Base-by-base conservation (phyloP, 352 stramenopile species). In the Globisporangium mamillatum region DNA sequence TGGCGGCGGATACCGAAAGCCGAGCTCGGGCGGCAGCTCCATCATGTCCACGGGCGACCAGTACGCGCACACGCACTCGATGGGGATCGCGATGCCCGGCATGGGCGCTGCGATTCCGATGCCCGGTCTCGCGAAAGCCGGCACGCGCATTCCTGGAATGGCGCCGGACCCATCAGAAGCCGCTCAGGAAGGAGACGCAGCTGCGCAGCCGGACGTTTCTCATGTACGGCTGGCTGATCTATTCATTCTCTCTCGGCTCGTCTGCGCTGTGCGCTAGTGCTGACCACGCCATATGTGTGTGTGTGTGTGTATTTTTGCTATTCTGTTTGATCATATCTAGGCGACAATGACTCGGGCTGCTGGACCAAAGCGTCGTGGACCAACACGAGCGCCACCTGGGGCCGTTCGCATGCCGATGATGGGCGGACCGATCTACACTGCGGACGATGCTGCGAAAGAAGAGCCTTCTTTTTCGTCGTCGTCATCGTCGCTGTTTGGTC, bases 41-140 rank as follows among this genome's bases (percentile, higher is more conserved):
- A 94, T 94, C 53, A 93, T 95, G 83, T 90, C 76, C 50, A 95
- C 88, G 6, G 88, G 88, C 14, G 88, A 95, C 59, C 80, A 92
- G 67, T 95, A 94, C 67, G 84, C 74, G 69, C 75, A 92, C 53
- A 81, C 67, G 24, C 77, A 90, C 57, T 75, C 78, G 38, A 90
- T 89, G 77, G 86, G 86, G 14, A 80, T 94, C 9, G 73, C 83
- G 3, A 92, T 95, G 82, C 88, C 88, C 2, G 88, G 86, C 10
- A 92, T 95, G 83, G 86, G 85, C 0, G 85, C 84, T 4, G 88
- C 84, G 7, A 88, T 95, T 67, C 88, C 88, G 0, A 95, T 95
- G 88, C 86, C 88, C 18, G 88, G 88, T 9, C 69, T 95, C 14
- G 80, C 85, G 12, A 92, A 93, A 59, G 73, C 79, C 0, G 84